Conservation (phyloP, 257 asterid species). For the Rhazya stricta region DNA sequence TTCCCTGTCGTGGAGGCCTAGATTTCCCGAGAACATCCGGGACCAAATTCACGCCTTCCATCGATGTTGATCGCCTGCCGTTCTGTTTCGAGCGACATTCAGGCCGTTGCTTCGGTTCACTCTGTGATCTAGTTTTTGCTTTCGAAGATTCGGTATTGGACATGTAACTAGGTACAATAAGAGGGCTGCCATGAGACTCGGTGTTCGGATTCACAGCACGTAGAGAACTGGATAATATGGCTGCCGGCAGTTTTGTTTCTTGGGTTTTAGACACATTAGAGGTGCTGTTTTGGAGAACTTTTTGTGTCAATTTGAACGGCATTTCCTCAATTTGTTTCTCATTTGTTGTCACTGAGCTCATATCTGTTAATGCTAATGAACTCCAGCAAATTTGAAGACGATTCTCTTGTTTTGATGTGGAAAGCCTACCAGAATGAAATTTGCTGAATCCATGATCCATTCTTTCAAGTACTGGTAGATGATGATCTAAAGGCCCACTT, state of each 20-base stretch:
- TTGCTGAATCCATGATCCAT: slow-evolving; percentile 28
- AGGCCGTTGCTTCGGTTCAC: slow-evolving; percentile 72
- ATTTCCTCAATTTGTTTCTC: slow-evolving; percentile 37
- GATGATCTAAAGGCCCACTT: slow-evolving; percentile 29
- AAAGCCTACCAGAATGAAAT: slow-evolving; percentile 27
- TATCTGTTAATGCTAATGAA: slow-evolving; percentile 50
- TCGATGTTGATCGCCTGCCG: slow-evolving; percentile 41
- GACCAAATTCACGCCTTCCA: slow-evolving; percentile 23
- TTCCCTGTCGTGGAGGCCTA: slow-evolving; percentile 4
- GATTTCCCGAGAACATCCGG: neutral
- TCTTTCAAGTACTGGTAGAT: slow-evolving; percentile 23
- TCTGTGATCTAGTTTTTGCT: slow-evolving; percentile 72
- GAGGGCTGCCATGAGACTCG: slow-evolving; percentile 18
- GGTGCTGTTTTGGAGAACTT: slow-evolving; percentile 24
- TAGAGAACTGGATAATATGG: slow-evolving; percentile 1
- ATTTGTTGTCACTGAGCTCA: slow-evolving; percentile 27
- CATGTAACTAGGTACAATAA: slow-evolving; percentile 49
- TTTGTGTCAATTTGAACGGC: slow-evolving; percentile 26
- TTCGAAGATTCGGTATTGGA: slow-evolving; percentile 57
- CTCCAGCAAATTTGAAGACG: slow-evolving; percentile 31
- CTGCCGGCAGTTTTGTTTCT: slow-evolving; percentile 19
- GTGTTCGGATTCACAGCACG: slow-evolving; percentile 23
- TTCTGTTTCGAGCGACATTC: slow-evolving; percentile 31
- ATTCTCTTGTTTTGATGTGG: slow-evolving; percentile 36
- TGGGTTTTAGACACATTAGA: slow-evolving; percentile 25